Evolutionary conservation across 768 basidiomycete genomes (phyloP).

Genomic region (Leccinum obscurum): DNA sequence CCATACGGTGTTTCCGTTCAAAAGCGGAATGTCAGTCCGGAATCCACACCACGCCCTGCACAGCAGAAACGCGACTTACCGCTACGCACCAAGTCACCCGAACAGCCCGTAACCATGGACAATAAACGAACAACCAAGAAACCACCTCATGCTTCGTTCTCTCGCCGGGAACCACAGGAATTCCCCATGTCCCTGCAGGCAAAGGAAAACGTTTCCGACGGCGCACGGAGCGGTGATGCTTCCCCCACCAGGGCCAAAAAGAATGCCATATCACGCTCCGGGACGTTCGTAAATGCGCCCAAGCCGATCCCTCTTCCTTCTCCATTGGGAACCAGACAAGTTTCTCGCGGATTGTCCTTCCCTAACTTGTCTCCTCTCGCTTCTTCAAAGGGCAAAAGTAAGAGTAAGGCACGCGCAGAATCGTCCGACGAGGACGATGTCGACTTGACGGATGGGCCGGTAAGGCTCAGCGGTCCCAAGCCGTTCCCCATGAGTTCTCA

Average conservation of each 20-base stretch:
- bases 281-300: not conserved
- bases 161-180: constrained; percentile 18
- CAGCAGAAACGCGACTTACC: constrained; percentile 5
- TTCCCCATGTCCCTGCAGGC: constrained; percentile 26
- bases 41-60: constrained; percentile 18
- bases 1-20: constrained; percentile 11
- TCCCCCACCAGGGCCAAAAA: constrained; percentile 16
- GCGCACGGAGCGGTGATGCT: constrained; percentile 10
- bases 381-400: constrained; percentile 19
- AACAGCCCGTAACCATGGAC: not conserved
- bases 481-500: constrained; percentile 55
- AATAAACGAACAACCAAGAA: constrained; percentile 13
- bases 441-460: not conserved
- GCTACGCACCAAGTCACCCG: constrained; percentile 8
- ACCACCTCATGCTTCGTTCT: not conserved
- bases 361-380: constrained; percentile 28
- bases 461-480: constrained; percentile 9
- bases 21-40: constrained; percentile 12
- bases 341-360: constrained; percentile 20
- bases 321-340: constrained; percentile 12
- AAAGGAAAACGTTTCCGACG: constrained; percentile 25
- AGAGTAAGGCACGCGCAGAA: constrained; percentile 18
- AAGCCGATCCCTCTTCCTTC: constrained; percentile 23
- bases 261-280: constrained; percentile 9
- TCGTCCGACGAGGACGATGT: constrained; percentile 3